phyloP scores from a whole-genome alignment of 169 alveolate species.

The Plasmodium vivax region DNA sequence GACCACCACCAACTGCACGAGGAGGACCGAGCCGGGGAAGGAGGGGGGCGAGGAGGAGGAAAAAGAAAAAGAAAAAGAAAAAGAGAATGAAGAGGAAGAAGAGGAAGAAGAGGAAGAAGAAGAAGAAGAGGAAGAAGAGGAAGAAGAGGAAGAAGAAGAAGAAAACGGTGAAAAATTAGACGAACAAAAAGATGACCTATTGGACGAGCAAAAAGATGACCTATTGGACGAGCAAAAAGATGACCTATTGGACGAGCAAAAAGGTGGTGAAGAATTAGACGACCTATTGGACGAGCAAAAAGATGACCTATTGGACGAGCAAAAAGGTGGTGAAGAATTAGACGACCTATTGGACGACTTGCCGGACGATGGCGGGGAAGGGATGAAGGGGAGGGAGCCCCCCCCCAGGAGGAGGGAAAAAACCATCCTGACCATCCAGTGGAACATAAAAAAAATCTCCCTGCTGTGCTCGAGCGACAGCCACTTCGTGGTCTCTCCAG shows the following conservation, averaged over 20 bases:
- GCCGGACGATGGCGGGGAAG: too few species aligned
- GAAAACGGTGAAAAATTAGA: background rate
- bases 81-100: background rate
- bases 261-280: background rate
- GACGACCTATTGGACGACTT: too few species aligned
- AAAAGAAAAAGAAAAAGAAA: too few species aligned
- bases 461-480: constrained; percentile 20
- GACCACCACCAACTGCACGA: background rate
- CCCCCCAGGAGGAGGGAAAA: background rate
- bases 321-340: too few species aligned
- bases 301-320: too few species aligned
- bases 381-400: too few species aligned
- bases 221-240: too few species aligned
- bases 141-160: background rate
- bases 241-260: too few species aligned
- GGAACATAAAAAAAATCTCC: constrained; percentile 66
- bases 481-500: constrained; percentile 64
- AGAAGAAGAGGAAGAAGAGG: background rate
- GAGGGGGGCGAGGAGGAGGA: background rate
- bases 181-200: background rate
- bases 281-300: too few species aligned
- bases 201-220: too few species aligned
- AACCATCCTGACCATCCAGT: constrained; percentile 27
- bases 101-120: background rate
- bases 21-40: background rate